Conservation (phyloP, 805 yeast species). For the Jamesozyma lodderae region DNA sequence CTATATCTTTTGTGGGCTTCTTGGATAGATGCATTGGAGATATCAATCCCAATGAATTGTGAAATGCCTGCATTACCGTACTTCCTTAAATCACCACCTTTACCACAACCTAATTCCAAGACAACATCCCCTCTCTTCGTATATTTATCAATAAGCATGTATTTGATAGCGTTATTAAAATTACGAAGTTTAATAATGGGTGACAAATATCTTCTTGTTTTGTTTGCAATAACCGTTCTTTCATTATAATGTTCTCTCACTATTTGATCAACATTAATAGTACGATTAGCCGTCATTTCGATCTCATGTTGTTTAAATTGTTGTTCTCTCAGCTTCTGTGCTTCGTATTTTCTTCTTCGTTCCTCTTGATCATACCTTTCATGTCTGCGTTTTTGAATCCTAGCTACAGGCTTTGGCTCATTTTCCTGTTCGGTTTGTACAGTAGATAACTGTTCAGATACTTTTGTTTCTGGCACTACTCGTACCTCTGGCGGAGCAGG, state of each 20-base stretch:
- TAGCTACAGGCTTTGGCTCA: conserved; percentile 7
- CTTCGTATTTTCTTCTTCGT: conserved; percentile 25
- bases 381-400: conserved; percentile 23
- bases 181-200: conserved; percentile 80
- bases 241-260: conserved; percentile 83
- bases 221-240: conserved; percentile 60
- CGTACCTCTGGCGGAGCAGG: conserved; percentile 5
- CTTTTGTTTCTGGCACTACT: not conserved
- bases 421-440: not conserved
- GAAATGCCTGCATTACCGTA: conserved; percentile 68
- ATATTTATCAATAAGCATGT: conserved; percentile 68
- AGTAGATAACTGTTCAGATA: too few relatives aligned
- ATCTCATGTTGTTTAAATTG: conserved; percentile 30
- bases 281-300: conserved; percentile 29
- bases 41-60: conserved; percentile 84
- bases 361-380: conserved; percentile 27
- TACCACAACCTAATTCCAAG: conserved; percentile 91
- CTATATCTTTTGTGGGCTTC: conserved; percentile 74
- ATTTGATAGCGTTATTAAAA: conserved; percentile 87
- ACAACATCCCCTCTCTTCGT: conserved; percentile 48
- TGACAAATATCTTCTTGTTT: conserved; percentile 56
- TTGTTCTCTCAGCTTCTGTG: conserved; percentile 27
- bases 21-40: conserved; percentile 76
- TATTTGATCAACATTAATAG: conserved; percentile 47
- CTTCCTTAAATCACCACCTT: conserved; percentile 93